Conservation (phyloP, 257 asterid genomes). For the Linderniella brevidens region DNA sequence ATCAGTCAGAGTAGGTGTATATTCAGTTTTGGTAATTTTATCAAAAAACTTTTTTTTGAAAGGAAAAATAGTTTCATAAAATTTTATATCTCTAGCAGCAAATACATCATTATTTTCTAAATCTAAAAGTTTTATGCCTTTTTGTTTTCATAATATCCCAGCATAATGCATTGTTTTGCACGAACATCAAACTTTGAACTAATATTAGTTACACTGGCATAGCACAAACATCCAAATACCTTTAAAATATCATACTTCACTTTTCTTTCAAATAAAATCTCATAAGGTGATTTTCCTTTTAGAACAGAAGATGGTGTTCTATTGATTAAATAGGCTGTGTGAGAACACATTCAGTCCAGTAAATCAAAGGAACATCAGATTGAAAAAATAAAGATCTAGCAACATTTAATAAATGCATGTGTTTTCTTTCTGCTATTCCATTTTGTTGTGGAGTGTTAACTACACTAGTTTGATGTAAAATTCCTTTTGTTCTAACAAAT, state of each 20-base stretch:
- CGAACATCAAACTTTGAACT: neutral
- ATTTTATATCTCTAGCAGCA: neutral
- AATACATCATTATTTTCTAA: neutral
- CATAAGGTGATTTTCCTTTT: neutral
- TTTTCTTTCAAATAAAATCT: neutral
- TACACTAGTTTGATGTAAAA: neutral
- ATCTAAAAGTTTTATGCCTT: neutral
- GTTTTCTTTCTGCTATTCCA: too few species aligned
- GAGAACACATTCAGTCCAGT: neutral
- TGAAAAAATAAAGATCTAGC: neutral
- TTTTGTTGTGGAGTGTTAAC: too few species aligned
- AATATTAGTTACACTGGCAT: neutral
- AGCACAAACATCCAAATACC: neutral
- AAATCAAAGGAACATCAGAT: neutral
- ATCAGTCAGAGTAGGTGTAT: too few species aligned
- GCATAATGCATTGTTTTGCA: neutral
- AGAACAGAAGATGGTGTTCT: conserved; percentile 1
- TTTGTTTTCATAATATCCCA: neutral
- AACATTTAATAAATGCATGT: neutral
- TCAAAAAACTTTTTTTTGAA: neutral
- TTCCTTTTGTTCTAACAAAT: neutral
- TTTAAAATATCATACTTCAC: neutral
- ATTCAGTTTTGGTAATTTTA: too few species aligned
- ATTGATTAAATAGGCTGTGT: neutral
- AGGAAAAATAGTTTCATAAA: neutral